These are phyloP conservation scores for Claviceps africana DNA, from an alignment of 2,329 filamentous ascomycete species.

Conservation along the genomic window DNA sequence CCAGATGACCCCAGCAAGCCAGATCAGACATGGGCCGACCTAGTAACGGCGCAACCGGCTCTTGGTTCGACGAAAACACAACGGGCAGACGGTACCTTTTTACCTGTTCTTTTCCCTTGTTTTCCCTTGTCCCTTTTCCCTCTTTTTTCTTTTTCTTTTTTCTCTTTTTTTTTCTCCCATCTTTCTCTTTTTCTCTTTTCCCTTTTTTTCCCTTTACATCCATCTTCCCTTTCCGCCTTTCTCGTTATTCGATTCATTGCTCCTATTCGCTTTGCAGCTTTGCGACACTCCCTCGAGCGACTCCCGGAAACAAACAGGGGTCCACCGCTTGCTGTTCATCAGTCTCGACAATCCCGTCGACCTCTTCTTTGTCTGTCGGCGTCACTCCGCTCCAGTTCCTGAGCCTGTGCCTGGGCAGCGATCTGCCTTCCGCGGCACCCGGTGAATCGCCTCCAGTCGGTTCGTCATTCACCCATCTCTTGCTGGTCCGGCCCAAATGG, in stretches of 20 bases:
- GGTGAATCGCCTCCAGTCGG: not conserved
- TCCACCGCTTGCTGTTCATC: too few relatives aligned
- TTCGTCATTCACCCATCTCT: conserved; percentile 8
- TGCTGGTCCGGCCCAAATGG: conserved; percentile 1
- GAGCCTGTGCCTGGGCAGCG: not conserved
- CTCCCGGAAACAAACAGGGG: not conserved
- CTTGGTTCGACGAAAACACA: not conserved
- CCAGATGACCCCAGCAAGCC: too few relatives aligned
- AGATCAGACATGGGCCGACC: not conserved
- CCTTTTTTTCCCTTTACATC: not conserved
- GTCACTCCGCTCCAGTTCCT: not conserved
- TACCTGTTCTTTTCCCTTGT: not conserved
- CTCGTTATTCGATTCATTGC: not conserved
- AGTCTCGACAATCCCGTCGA: too few relatives aligned
- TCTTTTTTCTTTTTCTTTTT: not conserved
- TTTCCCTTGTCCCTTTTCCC: not conserved
- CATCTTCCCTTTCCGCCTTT: too few relatives aligned
- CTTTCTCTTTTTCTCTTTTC: too few relatives aligned
- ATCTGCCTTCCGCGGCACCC: not conserved
- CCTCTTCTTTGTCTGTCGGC: not conserved
- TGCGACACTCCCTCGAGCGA: not conserved
- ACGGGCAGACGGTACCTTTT: not conserved
- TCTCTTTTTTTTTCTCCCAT: not conserved
- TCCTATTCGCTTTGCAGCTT: not conserved
- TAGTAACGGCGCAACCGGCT: not conserved